These are phyloP conservation scores for Lippia alba DNA, from an alignment of 305 asterid species.

Conservation along the genomic window DNA sequence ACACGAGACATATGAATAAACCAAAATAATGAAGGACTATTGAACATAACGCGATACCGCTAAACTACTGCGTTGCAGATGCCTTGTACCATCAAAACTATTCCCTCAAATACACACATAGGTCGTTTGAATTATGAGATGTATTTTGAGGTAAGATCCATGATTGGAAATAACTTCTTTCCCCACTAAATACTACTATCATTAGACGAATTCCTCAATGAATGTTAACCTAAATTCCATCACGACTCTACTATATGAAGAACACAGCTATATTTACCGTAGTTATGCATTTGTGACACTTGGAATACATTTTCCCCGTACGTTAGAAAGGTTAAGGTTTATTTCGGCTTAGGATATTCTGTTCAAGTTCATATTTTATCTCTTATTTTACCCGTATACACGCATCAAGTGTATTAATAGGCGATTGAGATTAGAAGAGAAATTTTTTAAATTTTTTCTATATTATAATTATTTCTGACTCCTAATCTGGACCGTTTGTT, in stretches of 20 bases:
- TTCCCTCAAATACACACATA: background rate
- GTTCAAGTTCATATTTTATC: no score
- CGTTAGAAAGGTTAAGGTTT: background rate
- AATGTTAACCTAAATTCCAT: background rate
- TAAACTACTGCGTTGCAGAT: background rate
- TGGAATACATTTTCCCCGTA: background rate
- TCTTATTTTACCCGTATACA: no score
- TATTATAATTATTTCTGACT: no score
- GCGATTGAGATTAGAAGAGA: no score
- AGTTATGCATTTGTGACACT: background rate
- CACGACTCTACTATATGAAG: background rate
- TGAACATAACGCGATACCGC: no score
- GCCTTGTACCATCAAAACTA: background rate
- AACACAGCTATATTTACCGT: background rate
- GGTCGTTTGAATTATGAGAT: background rate
- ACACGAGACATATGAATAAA: no score
- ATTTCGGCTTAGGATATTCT: background rate
- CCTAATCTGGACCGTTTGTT: no score
- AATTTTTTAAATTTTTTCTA: no score
- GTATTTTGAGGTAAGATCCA: background rate
- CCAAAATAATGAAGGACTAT: no score
- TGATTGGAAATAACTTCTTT: background rate
- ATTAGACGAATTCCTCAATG: background rate
- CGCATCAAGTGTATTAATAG: no score
- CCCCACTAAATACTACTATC: no score